Percentiles rank a stretch among this genome's conserved stretches.
phyloP scores from a whole-genome alignment of 2,329 filamentous ascomycete species.

The Septoria linicola region DNA sequence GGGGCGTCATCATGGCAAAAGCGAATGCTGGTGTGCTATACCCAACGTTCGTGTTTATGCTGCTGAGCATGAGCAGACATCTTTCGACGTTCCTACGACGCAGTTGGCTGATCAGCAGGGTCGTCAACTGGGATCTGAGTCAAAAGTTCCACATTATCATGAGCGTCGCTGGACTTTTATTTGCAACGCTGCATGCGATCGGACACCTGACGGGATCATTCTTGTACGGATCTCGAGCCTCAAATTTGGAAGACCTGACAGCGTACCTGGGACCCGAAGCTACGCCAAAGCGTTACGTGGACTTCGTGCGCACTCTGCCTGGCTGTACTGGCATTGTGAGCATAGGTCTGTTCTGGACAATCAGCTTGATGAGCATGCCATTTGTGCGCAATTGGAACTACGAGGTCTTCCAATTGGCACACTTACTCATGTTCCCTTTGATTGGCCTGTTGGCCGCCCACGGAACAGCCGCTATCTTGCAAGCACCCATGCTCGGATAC shows the following conservation, averaged over 20 bases:
- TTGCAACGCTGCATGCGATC: conserved; percentile 55
- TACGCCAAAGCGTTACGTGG: conserved; percentile 46
- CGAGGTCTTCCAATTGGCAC: conserved; percentile 58
- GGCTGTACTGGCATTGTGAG: conserved; percentile 54
- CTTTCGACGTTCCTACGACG: conserved; percentile 54
- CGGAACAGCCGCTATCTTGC: conserved; percentile 52
- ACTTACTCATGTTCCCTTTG: conserved; percentile 60
- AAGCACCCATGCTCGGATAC: conserved; percentile 58
- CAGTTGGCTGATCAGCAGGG: conserved; percentile 54
- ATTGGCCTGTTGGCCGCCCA: conserved; percentile 58
- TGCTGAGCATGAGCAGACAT: conserved; percentile 59
- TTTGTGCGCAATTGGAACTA: conserved; percentile 54
- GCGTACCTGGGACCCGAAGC: conserved; percentile 46
- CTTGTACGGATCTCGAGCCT: conserved; percentile 49
- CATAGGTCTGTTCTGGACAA: conserved; percentile 51
- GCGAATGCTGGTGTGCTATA: conserved; percentile 56
- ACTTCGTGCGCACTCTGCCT: conserved; percentile 50
- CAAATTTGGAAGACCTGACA: conserved; percentile 49
- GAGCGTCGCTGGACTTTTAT: conserved; percentile 50
- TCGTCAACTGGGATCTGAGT: conserved; percentile 58
- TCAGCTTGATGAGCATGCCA: conserved; percentile 53
- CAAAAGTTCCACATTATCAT: conserved; percentile 59
- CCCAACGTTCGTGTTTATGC: conserved; percentile 59
- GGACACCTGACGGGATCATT: conserved; percentile 57
- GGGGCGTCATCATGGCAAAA: conserved; percentile 58